A percentile compares a stretch with the other conserved stretches of the same genome.
Evolutionary conservation across 2,329 filamentous ascomycete genomes (phyloP).

Genomic region (Colletotrichum sp.): DNA sequence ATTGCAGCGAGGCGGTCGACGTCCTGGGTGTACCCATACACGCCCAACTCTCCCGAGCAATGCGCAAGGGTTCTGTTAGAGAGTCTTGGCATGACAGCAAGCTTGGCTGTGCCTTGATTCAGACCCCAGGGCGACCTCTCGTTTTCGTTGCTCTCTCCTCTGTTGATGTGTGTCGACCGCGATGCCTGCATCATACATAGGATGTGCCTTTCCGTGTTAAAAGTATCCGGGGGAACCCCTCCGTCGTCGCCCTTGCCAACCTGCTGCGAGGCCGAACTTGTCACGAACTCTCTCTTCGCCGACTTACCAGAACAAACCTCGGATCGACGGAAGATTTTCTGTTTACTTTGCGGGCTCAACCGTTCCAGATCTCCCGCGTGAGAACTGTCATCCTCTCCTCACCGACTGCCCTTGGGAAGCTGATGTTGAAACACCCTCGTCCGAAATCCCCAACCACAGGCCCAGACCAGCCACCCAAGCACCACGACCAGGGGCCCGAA

Average conservation of each 20-base stretch:
- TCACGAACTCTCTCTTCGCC: background rate
- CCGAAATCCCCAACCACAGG: background rate
- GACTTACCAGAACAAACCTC: background rate
- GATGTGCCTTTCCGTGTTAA: background rate
- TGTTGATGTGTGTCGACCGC: background rate
- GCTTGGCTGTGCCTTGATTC: constrained; percentile 19
- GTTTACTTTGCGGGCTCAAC: background rate
- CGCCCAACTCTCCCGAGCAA: background rate
- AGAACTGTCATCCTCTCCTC: background rate
- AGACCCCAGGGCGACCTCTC: background rate
- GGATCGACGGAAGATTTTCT: background rate
- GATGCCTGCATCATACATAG: background rate
- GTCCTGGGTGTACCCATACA: constrained; percentile 10
- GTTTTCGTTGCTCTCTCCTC: background rate
- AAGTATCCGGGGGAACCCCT: background rate
- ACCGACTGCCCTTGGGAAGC: background rate
- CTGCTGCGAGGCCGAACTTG: background rate
- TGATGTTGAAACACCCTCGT: constrained; percentile 17
- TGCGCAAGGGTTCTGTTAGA: constrained; percentile 6
- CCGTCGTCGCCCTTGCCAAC: background rate
- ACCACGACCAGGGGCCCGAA: background rate
- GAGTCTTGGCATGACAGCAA: constrained; percentile 20
- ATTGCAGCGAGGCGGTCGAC: background rate
- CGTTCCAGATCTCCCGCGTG: background rate
- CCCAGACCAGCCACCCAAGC: background rate